Percentiles rank a stretch among this genome's conserved stretches.
phyloP scores from a whole-genome alignment of 164 flowering plant species.

The Euptelea pleiosperma region DNA sequence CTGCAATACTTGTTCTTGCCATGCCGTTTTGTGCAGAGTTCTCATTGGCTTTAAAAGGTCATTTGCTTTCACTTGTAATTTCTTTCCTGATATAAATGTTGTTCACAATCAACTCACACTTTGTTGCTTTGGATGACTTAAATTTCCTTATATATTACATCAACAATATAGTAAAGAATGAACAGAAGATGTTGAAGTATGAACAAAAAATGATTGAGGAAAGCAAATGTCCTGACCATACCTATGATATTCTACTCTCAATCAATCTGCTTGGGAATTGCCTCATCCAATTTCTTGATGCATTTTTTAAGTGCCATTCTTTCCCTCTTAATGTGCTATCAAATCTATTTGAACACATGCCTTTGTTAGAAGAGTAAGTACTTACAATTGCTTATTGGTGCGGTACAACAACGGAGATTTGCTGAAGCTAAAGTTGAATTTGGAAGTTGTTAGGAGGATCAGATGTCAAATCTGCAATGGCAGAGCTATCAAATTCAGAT shows the following conservation, averaged over 20 bases:
- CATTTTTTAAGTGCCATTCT: background rate
- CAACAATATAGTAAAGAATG: no score
- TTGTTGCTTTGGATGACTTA: no score
- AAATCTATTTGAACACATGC: background rate
- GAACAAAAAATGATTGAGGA: no score
- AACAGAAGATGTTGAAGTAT: no score
- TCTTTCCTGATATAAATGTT: background rate
- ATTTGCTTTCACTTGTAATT: background rate
- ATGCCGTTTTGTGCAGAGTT: slow-evolving; percentile 87
- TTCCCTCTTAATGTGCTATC: background rate
- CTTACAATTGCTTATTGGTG: background rate
- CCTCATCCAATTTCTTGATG: background rate
- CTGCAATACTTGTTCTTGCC: slow-evolving; percentile 64
- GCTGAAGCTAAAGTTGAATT: slow-evolving; percentile 81
- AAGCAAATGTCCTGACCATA: background rate
- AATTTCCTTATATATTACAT: no score
- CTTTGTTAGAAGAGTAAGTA: background rate
- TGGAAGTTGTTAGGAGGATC: slow-evolving; percentile 72
- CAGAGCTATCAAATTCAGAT: slow-evolving; percentile 71
- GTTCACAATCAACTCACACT: no score
- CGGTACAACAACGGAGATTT: slow-evolving; percentile 66
- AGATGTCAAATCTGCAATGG: slow-evolving; percentile 70
- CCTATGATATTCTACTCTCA: background rate
- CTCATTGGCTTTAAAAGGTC: slow-evolving; percentile 95
- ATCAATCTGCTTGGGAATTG: background rate